A percentile compares a stretch with the other conserved stretches of the same genome.
Conservation (phyloP, 139 green algal genomes). For the Asterochloris sp. region DNA sequence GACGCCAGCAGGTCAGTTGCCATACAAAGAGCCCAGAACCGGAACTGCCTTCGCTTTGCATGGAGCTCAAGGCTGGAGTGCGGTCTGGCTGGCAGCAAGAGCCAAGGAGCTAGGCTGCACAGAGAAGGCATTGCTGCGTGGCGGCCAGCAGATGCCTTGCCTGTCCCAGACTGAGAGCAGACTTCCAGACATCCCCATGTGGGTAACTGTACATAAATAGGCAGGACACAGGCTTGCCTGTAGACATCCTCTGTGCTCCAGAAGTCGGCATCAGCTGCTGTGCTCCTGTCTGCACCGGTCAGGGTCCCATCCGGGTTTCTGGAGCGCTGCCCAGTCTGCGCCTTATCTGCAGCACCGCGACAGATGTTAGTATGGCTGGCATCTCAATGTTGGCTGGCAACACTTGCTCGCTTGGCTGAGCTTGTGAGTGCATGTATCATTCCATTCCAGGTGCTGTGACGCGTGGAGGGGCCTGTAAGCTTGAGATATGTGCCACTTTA, state of each 20-base stretch:
- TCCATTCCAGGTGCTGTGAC: neutral
- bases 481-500: neutral
- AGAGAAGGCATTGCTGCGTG: no score
- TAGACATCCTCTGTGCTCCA: conserved; percentile 62
- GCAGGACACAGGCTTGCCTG: conserved; percentile 9
- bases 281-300: conserved; percentile 58
- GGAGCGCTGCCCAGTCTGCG: conserved; percentile 66
- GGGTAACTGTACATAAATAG: no score
- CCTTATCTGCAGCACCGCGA: conserved; percentile 49
- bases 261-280: conserved; percentile 50
- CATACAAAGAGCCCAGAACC: no score
- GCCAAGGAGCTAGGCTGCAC: no score
- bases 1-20: no score
- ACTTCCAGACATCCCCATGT: no score
- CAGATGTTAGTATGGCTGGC: neutral
- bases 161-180: no score
- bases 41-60: no score
- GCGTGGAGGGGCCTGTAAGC: neutral
- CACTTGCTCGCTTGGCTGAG: neutral
- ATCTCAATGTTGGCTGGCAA: neutral
- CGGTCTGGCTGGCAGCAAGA: no score
- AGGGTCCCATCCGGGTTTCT: conserved; percentile 57
- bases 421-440: neutral
- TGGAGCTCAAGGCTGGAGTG: no score
- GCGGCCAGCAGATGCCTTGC: no score